Base-by-base conservation (phyloP, 1,284 basidiomycete genomes). In the Rhodotorula glutinis region DNA sequence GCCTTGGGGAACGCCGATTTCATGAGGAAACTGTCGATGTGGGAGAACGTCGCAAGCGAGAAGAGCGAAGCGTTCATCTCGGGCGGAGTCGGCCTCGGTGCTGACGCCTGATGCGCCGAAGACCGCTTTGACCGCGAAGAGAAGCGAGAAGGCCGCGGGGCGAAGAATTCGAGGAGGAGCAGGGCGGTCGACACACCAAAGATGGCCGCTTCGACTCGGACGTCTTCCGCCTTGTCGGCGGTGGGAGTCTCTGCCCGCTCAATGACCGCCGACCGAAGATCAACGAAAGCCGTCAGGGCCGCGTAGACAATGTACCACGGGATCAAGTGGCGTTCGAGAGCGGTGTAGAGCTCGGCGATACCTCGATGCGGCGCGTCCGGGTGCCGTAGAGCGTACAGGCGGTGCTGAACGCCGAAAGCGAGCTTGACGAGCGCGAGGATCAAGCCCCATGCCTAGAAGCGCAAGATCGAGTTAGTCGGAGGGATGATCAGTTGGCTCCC, bases 41-140 rank as follows among this genome's bases (percentile, higher is more conserved):
- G 81, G 8, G 73, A 75, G 69, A 80, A 82, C 0, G 79, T 77
- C 0, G 77, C 77, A 38, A 79, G 72, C 1, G 79, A 76, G 60
- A 79, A 77, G 14, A 79, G 74, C 5, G 73, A 73, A 4, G 73
- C 73, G 44, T 72, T 63, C 52, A 74, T 43, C 53, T 76, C 75
- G 1, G 69, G 70, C 13, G 74, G 60, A 8, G 63, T 57, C 0
- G 70, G 68, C 17, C 66, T 49, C 10, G 58, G 25, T 29, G 47
- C 23, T 1, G 41, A 29, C 13, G 47, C 57, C 21, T 16, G 29
- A 47, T 2, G 58, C 2, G 27, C 44, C 11, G n/a, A 1, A 11
- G 27, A 25, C 23, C 27, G 46, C 8, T 23, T 52, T 29, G 66
- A 62, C 38, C 66, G 62, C 4, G 71, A 70, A 19, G 64, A 49